Evolutionary conservation across 1,139 yeast genomes (phyloP).

Genomic region (Groenewaldozyma sp.): DNA sequence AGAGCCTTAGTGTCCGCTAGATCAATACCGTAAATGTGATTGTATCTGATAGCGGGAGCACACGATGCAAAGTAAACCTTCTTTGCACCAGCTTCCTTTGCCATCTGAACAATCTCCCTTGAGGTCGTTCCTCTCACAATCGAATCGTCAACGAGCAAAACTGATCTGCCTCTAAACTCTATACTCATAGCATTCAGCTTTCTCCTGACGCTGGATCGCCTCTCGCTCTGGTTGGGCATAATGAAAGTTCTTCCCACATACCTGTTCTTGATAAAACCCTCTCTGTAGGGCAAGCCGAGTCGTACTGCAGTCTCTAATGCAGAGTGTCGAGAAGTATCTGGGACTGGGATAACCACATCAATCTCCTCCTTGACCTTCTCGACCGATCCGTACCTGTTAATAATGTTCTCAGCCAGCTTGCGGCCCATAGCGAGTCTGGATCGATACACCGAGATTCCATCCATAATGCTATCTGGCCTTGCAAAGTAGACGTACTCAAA

Average conservation of each 20-base stretch:
- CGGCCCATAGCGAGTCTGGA: slow-evolving; percentile 93
- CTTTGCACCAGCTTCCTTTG: slow-evolving; percentile 93
- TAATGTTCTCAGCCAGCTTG: slow-evolving; percentile 69
- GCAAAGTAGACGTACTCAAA: slow-evolving; percentile 98
- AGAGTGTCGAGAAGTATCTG: slow-evolving; percentile 92
- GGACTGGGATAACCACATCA: slow-evolving; percentile 96
- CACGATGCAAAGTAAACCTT: slow-evolving; percentile 92
- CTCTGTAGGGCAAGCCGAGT: slow-evolving; percentile 78
- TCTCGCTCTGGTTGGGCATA: slow-evolving; percentile 95
- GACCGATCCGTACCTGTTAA: slow-evolving; percentile 38
- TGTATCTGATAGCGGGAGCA: slow-evolving; percentile 92
- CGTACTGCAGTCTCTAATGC: slow-evolving; percentile 88
- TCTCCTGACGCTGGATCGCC: slow-evolving; percentile 88
- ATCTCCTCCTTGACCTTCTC: slow-evolving; percentile 47
- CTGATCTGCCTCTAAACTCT: slow-evolving; percentile 79
- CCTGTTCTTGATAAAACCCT: slow-evolving; percentile 93
- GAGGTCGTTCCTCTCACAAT: slow-evolving; percentile 97
- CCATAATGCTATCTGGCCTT: slow-evolving; percentile 92
- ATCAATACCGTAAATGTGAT: slow-evolving; percentile 96
- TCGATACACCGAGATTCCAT: slow-evolving; percentile 90
- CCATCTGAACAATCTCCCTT: slow-evolving; percentile 93
- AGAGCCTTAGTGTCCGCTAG: slow-evolving; percentile 91
- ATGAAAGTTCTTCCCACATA: slow-evolving; percentile 96
- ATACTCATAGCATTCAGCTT: slow-evolving; percentile 93
- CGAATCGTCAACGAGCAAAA: slow-evolving; percentile 91